Base-by-base conservation (phyloP, 2,329 filamentous ascomycete genomes). In the Claviceps sp. region DNA sequence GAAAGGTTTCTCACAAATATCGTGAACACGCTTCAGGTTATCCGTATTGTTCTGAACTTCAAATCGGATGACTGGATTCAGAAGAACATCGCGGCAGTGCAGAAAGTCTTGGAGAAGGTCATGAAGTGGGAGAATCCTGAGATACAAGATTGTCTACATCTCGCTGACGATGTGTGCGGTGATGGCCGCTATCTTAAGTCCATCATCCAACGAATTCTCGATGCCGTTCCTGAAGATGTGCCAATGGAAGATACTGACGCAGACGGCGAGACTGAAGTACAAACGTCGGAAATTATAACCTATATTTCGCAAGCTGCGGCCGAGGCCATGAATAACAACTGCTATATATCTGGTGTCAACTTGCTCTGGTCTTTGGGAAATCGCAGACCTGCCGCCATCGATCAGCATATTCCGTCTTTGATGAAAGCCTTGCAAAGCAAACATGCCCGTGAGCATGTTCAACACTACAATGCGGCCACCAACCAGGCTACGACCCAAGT, bases 351-450 rank as follows among this genome's bases (percentile, higher is more conserved):
- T 13, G 89, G 88, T 45, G 85, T 98, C 65, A 96, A 95, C 64
- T 85, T 95, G 24, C 72, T 98, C 16, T 97, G 90, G 90, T 93
- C 88, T 16, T 72, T 99, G 20, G 88, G 88, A 5, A 81, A 87
- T 60, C 84, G 87, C 54, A 90, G 87, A 61, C 87, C 91, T 1
- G 81, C 85, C 14, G 84, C 93, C 57, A 88, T 98, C 55, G 93
- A 98, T 65, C 78, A 87, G 54, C 93, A 98, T 62, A 89, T 97
- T 51, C 74, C 79, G 3, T 81, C 85, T 30, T 75, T 98, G 44
- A 95, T 98, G 85, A 96, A 95, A 67, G 88, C 88, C 0, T 78
- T 99, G 59, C 91, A 95, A 60, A 80, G 81, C 48, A 96, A 96
- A 68, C 79, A 98, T 58, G 90, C 90, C 0, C 85, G 93, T 59